Base-by-base conservation (phyloP, 1,284 basidiomycete species). In the Volvariella surrecta region DNA sequence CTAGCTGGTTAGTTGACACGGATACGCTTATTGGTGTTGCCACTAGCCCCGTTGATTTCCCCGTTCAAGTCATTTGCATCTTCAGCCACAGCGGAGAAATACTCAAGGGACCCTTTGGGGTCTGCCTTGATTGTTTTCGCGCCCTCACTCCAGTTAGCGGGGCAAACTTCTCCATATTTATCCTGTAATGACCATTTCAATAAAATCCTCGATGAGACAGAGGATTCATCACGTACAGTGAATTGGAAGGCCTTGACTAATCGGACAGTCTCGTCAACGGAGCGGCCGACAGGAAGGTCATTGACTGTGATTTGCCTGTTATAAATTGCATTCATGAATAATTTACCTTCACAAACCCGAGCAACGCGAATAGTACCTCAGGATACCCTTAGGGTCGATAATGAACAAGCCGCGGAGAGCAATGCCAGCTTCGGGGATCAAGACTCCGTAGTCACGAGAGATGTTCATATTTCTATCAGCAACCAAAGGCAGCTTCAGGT, bases 201-300 rank as follows among this genome's bases (percentile, higher is more conserved):
- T 7, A 39, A 19, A 20, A 49, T 6, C 8, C 28, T 4, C 13
- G 8, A 13, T 31, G 16, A 1, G 44, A 15, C 24, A 40, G 30
- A 18, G 18, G 43, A 59, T n/a, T n/a, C n/a, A n/a, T n/a, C n/a
- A n/a, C 82, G 34, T 57, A 88, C 85, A 24, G 81, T 82, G 61
- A 83, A 89, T 60, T 93, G 89, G 82, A 94, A 92, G 10, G 90
- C 90, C 66, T 93, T 83, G 65, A 94, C 68, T 46, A 94, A 78
- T 48, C 90, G 84, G 50, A 92, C 59, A 4, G 89, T 91, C 70
- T 94, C 90, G 41, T 91, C 89, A 48, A 93, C 90, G 3, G 87
- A 90, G 48, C 90, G 85, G 31, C 90, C 90, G 46, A 93, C 90
- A 24, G 90, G 88, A 43, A 92, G 74, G 62, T 94, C 90, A 60